A percentile compares a stretch with the other conserved stretches of the same genome.
These are phyloP conservation scores for Vaucheria bursata DNA, from an alignment of 352 stramenopile species.

Conservation along the genomic window DNA sequence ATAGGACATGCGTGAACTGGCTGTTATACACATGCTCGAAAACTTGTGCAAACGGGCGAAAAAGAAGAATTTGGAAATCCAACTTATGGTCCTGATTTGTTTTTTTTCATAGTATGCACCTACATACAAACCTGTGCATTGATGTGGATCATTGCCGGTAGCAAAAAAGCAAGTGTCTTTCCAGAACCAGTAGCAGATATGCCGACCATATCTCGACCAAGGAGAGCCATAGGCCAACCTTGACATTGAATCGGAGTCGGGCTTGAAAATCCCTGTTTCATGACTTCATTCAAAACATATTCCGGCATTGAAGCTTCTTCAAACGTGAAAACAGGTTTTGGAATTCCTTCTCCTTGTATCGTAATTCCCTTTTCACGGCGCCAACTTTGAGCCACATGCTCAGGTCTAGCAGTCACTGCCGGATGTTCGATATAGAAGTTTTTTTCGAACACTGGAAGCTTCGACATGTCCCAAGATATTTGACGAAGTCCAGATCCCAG, in stretches of 20 bases:
- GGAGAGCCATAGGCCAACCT: constrained; percentile 36
- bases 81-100: constrained; percentile 20
- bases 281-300: constrained; percentile 93
- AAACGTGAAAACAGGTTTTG: constrained; percentile 92
- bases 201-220: constrained; percentile 91
- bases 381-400: constrained; percentile 76
- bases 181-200: constrained; percentile 85
- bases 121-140: constrained; percentile 89
- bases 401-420: constrained; percentile 77
- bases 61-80: too few relatives aligned
- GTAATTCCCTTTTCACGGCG: constrained; percentile 81
- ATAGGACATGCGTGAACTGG: too few relatives aligned
- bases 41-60: too few relatives aligned
- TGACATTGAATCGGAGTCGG: constrained; percentile 77
- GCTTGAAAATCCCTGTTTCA: constrained; percentile 86
- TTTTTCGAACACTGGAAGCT: constrained; percentile 93
- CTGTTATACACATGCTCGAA: too few relatives aligned
- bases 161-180: constrained; percentile 86
- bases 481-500: constrained; percentile 75
- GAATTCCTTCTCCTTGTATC: constrained; percentile 85
- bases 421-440: constrained; percentile 99
- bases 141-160: constrained; percentile 96
- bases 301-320: constrained; percentile 77
- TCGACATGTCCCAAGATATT: constrained; percentile 87
- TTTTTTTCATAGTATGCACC: constrained; percentile 7